Evolutionary conservation across 164 flowering plant species (phyloP).

Genomic region (Taxillus chinensis): DNA sequence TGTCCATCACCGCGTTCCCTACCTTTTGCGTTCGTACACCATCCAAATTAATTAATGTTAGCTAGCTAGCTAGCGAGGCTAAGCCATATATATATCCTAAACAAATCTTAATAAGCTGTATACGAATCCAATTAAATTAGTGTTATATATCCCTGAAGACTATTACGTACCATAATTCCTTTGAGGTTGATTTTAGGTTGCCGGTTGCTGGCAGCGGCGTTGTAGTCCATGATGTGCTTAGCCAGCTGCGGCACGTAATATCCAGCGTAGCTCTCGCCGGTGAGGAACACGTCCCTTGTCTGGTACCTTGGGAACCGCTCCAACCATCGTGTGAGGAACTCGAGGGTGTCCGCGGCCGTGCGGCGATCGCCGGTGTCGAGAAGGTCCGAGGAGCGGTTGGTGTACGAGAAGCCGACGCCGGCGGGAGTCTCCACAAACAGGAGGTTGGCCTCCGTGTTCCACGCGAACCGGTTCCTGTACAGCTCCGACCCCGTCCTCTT

Average conservation of each 20-base stretch:
- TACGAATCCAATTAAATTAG: no score
- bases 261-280: slow-evolving; percentile 96
- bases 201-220: slow-evolving; percentile 12
- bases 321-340: slow-evolving; percentile 65
- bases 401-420: slow-evolving; percentile 92
- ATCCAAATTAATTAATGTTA: not conserved
- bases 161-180: slow-evolving; percentile 57
- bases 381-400: slow-evolving; percentile 60
- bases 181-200: slow-evolving; percentile 46
- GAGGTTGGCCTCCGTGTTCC: slow-evolving; percentile 74
- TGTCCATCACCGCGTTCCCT: slow-evolving; percentile 86
- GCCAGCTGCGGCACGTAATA: slow-evolving; percentile 89
- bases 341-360: slow-evolving; percentile 64
- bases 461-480: slow-evolving; percentile 64
- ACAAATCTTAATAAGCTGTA: no score
- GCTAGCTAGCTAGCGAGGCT: no score
- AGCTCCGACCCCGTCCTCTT: slow-evolving; percentile 51
- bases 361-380: slow-evolving; percentile 66
- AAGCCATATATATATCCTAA: no score
- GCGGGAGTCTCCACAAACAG: slow-evolving; percentile 85
- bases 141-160: no score
- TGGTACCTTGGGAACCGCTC: slow-evolving; percentile 68
- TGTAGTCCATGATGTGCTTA: slow-evolving; percentile 41
- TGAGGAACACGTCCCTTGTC: slow-evolving; percentile 48
- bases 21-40: slow-evolving; percentile 28